Evolutionary conservation across 768 basidiomycete genomes (phyloP).

Genomic region (Mycena leptocephala): DNA sequence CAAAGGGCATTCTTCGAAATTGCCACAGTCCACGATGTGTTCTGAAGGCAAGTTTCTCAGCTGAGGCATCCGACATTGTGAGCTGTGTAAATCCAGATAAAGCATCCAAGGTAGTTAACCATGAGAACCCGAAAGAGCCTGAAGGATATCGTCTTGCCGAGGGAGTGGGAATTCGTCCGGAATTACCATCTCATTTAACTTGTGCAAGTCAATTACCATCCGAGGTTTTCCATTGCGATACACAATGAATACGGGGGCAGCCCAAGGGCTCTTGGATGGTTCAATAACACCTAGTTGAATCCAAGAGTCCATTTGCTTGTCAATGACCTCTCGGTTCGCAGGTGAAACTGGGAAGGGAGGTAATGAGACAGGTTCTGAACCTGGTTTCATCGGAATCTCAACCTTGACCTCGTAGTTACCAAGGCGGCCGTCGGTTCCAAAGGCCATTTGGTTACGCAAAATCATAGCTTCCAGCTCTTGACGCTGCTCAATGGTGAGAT

Average conservation of each 20-base stretch:
- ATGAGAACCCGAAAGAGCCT: slow-evolving; percentile 49
- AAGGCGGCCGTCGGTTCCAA: neutral
- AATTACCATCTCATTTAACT: slow-evolving; percentile 37
- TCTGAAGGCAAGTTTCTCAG: slow-evolving; percentile 54
- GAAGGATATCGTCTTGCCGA: slow-evolving; percentile 42
- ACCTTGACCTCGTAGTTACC: slow-evolving; percentile 5
- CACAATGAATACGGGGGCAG: slow-evolving; percentile 47
- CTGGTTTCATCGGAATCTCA: slow-evolving; percentile 34
- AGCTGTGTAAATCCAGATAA: slow-evolving; percentile 60
- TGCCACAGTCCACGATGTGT: slow-evolving; percentile 58
- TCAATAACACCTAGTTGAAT: slow-evolving; percentile 55
- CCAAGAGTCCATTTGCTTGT: slow-evolving; percentile 50
- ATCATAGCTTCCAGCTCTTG: neutral
- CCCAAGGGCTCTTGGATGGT: slow-evolving; percentile 57
- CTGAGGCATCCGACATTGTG: slow-evolving; percentile 41
- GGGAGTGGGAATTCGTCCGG: slow-evolving; percentile 45
- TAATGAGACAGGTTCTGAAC: slow-evolving; percentile 43
- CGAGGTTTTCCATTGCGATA: slow-evolving; percentile 56
- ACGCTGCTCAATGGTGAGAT: neutral
- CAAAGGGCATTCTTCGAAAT: slow-evolving; percentile 60
- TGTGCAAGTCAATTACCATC: slow-evolving; percentile 52
- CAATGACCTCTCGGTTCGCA: slow-evolving; percentile 46
- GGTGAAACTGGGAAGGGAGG: slow-evolving; percentile 44
- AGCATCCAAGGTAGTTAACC: slow-evolving; percentile 53
- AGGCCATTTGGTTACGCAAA: neutral